A percentile compares a stretch with the other conserved stretches of the same genome.
Conservation (phyloP, 108 stramenopile genomes). For the Conticribra weissflogii region DNA sequence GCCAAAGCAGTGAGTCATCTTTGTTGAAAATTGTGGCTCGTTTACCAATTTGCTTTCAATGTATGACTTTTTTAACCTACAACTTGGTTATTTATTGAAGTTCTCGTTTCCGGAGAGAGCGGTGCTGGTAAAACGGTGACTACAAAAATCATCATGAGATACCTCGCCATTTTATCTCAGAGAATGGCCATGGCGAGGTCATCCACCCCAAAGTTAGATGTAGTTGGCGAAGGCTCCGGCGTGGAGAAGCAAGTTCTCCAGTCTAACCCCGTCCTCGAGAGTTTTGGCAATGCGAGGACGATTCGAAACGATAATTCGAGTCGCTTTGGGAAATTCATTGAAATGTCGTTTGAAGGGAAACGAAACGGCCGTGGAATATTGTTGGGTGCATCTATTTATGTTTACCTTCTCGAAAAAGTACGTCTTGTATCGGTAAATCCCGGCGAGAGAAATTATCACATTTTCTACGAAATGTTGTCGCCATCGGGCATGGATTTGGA, state of each 20-base stretch:
- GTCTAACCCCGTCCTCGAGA: slow-evolving; percentile 90
- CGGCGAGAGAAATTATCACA: slow-evolving; percentile 93
- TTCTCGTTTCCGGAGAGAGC: slow-evolving; percentile 80
- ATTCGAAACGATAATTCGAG: slow-evolving; percentile 90
- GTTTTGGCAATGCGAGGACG: slow-evolving; percentile 93
- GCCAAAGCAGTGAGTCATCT: slow-evolving; percentile 51
- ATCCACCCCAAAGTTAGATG: slow-evolving; percentile 3
- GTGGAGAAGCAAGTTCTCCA: slow-evolving; percentile 86
- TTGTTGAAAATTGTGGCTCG: background rate
- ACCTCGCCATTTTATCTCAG: slow-evolving; percentile 71
- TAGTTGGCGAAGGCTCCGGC: slow-evolving; percentile 29
- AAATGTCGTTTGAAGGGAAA: slow-evolving; percentile 56
- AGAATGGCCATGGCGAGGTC: background rate
- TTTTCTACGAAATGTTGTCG: slow-evolving; percentile 92
- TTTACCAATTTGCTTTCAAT: background rate
- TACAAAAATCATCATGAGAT: slow-evolving; percentile 89
- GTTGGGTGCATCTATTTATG: slow-evolving; percentile 74
- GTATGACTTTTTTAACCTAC: background rate
- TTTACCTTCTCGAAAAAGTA: slow-evolving; percentile 89
- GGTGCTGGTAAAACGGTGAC: slow-evolving; percentile 92
- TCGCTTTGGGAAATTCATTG: slow-evolving; percentile 97
- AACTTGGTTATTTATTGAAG: background rate
- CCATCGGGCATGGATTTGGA: slow-evolving; percentile 34
- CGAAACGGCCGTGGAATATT: slow-evolving; percentile 49
- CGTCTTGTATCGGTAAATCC: slow-evolving; percentile 68